Base-by-base conservation (phyloP, 2,329 filamentous ascomycete genomes). In the Pyrenochaeta sp. region DNA sequence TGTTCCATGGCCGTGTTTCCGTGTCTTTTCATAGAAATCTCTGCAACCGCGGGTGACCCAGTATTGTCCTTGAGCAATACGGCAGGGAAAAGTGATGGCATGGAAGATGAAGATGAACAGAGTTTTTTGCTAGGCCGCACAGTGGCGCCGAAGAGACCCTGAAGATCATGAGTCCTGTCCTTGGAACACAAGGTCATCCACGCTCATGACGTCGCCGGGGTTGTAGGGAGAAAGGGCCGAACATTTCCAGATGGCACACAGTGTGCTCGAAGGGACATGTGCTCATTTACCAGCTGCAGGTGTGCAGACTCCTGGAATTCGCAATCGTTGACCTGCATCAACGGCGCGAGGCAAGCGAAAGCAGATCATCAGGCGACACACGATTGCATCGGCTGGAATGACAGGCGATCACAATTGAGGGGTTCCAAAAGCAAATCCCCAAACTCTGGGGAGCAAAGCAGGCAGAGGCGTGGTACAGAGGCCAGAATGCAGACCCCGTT, bases 161-260 rank as follows among this genome's bases (percentile, higher is more conserved):
- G 57, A 56, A 60, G 59, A 62, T 62, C 59, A 62, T 55, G 52
- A 49, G 45, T 32, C 48, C 53, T 50, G 50, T 54, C 48, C 45
- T 20, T 18, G 37, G 45, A 41, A 56, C 47, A 52, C 53, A 53
- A 52, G 50, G 53, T 45, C 48, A 27, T 51, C 54, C 54, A 60
- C 49, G 57, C 31, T 47, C 12, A 55, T 61, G 59, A 60, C 59
- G 59, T 58, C 40, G 54, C 43, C 49, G 40, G 23, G 23, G 23
- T 27, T 27, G 23, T 27, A 27, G 23, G 20, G 41, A 42, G 40
- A 15, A 30, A 43, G 20, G 32, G 44, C 57, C 57, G 55, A 61
- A 54, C 56, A 55, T 45, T 40, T 55, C 43, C 51, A 51, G 45
- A 35, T 30, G 29, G 39, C 35, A 49, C 43, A 42, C 43, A 51